A percentile compares a stretch with the other conserved stretches of the same genome.
Conservation (phyloP, 2,329 filamentous ascomycete species). For the Stromatinia cepivora region DNA sequence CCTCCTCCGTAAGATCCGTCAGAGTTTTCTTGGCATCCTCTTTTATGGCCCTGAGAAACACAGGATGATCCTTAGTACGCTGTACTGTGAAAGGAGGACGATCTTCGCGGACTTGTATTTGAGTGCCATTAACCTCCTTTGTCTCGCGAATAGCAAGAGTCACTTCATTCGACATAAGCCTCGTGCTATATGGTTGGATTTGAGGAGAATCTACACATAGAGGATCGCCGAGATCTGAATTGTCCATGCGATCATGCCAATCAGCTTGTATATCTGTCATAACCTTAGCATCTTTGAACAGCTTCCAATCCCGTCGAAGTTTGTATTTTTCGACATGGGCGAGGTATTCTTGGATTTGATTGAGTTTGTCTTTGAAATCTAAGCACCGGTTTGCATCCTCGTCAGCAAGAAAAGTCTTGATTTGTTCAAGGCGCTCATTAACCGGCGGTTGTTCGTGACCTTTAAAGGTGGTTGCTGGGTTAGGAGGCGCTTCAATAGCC, state of each 20-base stretch:
- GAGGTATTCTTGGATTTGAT: slow-evolving; percentile 36
- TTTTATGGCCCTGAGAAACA: slow-evolving; percentile 31
- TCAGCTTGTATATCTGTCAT: slow-evolving; percentile 34
- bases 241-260: slow-evolving; percentile 27
- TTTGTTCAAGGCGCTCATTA: slow-evolving; percentile 39
- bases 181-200: slow-evolving; percentile 28
- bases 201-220: slow-evolving; percentile 17
- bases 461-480: slow-evolving; percentile 25
- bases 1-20: slow-evolving; percentile 27
- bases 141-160: slow-evolving; percentile 21
- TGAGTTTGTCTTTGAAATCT: slow-evolving; percentile 45
- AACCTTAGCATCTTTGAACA: slow-evolving; percentile 32
- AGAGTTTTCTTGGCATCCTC: slow-evolving; percentile 24
- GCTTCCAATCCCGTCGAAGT: slow-evolving; percentile 18
- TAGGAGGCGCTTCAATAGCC: background rate
- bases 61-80: slow-evolving; percentile 27
- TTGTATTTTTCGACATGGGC: slow-evolving; percentile 19
- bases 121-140: slow-evolving; percentile 24
- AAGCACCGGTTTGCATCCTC: slow-evolving; percentile 48
- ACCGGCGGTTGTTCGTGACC: slow-evolving; percentile 41
- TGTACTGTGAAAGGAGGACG: slow-evolving; percentile 32
- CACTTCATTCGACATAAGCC: slow-evolving; percentile 28
- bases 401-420: slow-evolving; percentile 51
- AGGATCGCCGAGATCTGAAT: slow-evolving; percentile 10
- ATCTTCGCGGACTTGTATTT: slow-evolving; percentile 31